Base-by-base conservation (phyloP, 73 alveolate genomes). In the Paramecium sexaurelia region DNA sequence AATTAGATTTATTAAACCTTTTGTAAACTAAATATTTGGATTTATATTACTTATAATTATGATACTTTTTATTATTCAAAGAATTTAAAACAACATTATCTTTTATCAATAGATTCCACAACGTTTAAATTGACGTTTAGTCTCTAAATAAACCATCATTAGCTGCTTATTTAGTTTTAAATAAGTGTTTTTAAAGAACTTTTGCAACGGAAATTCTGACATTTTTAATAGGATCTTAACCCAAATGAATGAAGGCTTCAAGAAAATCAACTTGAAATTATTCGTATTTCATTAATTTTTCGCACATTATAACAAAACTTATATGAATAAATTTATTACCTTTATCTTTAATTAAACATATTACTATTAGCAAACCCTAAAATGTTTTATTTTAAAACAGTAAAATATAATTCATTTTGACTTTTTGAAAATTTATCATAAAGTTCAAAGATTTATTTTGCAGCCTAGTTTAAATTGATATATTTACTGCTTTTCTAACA, bases 401-500 rank as follows among this genome's bases (percentile, higher is more conserved):
- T 40, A n/a, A 86, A 86, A 26, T 61, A 61, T 6, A 61, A 8
- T 26, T 57, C 83, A 37, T 55, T 86, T 78, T 24, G 40, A 86
- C 15, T 71, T 29, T 61, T 86, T 26, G 29, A 75, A 32, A 61
- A 71, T 37, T 73, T 73, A 20, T 86, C 93, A 35, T 40, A 86
- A n/a, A 56, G 75, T 39, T 61, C 55, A 37, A 32, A 22, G 6
- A 86, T 71, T 61, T 61, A 13, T 61, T 61, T 86, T 22, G 93
- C 83, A 36, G 87, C 87, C 87, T 73, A 27, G 13, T 71, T 5
- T 10, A 10, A 1, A 86, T 36, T 20, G 35, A 35, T 22, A 55
- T 86, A 22, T 45, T 45, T 39, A 75, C 93, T 6, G 69, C 85
- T 86, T 86, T 75, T 61, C 93, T 56, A 33, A 86, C 93, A 29